phyloP scores from a whole-genome alignment of 2,329 filamentous ascomycete genomes.

The Scortechinia acanthostroma region DNA sequence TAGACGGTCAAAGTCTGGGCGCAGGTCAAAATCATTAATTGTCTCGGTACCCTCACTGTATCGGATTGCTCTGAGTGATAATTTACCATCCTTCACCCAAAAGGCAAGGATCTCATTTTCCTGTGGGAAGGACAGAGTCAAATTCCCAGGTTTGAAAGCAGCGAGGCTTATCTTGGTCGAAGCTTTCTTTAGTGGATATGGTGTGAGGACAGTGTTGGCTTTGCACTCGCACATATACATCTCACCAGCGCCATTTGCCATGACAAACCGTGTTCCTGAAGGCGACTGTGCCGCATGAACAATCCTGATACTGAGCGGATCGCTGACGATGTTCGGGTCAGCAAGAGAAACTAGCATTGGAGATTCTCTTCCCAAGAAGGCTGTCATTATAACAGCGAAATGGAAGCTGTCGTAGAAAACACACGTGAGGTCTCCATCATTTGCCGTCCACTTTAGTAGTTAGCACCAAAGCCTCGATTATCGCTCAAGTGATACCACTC shows the following conservation, averaged over 20 bases:
- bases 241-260: conserved; percentile 21
- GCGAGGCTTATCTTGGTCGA: conserved; percentile 16
- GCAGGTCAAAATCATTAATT: conserved; percentile 18
- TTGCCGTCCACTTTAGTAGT: conserved; percentile 19
- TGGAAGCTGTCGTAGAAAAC: conserved; percentile 20
- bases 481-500: too few species aligned
- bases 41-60: conserved; percentile 11
- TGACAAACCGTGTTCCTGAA: conserved; percentile 15
- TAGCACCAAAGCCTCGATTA: too few species aligned
- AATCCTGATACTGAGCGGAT: conserved; percentile 17
- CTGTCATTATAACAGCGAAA: conserved; percentile 15
- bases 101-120: background rate
- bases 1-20: conserved; percentile 19
- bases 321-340: conserved; percentile 11
- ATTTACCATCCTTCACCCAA: background rate
- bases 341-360: background rate
- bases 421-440: conserved; percentile 20
- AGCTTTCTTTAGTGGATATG: conserved; percentile 17
- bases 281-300: conserved; percentile 22
- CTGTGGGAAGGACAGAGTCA: conserved; percentile 17
- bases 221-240: conserved; percentile 22
- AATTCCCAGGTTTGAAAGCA: conserved; percentile 18
- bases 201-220: conserved; percentile 13
- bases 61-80: conserved; percentile 15
- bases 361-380: conserved; percentile 3